Conservation (phyloP, 1,139 yeast species). For the Yamadazyma triangularis region DNA sequence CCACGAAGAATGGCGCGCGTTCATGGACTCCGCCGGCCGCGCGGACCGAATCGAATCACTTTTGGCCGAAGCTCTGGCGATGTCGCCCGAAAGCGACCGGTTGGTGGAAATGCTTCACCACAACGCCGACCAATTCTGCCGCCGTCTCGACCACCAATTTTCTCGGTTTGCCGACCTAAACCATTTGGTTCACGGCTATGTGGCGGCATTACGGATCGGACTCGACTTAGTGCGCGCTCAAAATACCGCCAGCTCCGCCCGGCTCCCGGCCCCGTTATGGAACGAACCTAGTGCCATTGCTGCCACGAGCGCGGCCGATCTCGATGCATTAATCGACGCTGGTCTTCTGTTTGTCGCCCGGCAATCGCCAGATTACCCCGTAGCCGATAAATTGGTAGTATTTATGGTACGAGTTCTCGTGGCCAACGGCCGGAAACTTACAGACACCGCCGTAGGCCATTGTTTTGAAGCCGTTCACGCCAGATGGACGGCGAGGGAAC, state of each 20-base stretch:
- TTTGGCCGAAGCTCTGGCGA: conserved; percentile 28
- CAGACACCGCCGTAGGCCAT: conserved; percentile 14
- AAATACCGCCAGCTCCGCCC: too few relatives aligned
- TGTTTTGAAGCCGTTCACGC: conserved; percentile 60
- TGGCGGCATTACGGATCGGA: conserved; percentile 69
- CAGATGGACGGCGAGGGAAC: conserved; percentile 72
- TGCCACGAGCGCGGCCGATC: too few relatives aligned
- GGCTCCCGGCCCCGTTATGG: too few relatives aligned
- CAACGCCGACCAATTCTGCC: conserved; percentile 64
- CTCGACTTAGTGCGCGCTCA: conserved; percentile 44
- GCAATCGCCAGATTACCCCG: conserved; percentile 39
- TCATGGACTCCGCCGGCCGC: conserved; percentile 60
- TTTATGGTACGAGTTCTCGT: conserved; percentile 27
- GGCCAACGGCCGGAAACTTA: conserved; percentile 16
- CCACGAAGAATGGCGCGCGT: conserved; percentile 79
- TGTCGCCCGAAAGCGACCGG: conserved; percentile 21
- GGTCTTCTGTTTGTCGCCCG: too few relatives aligned
- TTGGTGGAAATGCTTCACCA: conserved; percentile 63
- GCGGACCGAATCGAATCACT: conserved; percentile 38
- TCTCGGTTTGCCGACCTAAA: conserved; percentile 69
- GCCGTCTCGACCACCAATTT: conserved; percentile 52
- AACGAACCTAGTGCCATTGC: too few relatives aligned
- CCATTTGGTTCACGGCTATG: conserved; percentile 67
- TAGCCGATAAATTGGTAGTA: conserved; percentile 44
- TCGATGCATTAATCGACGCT: too few relatives aligned